These are phyloP conservation scores for Solanum piurae DNA, from an alignment of 257 asterid genomes.

Conservation along the genomic window DNA sequence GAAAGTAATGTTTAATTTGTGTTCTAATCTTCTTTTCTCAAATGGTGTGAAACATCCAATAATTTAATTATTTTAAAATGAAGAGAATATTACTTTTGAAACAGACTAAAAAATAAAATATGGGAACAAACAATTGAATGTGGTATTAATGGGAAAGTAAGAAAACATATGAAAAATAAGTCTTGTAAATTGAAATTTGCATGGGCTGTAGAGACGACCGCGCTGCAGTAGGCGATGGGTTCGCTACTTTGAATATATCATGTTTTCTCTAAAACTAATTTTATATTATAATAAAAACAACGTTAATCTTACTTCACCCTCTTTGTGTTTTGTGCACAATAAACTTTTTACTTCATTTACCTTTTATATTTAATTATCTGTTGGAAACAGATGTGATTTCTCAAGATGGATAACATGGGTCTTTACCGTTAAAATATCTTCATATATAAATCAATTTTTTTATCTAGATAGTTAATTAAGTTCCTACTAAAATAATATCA, in stretches of 20 bases:
- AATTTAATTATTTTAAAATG: too few species aligned
- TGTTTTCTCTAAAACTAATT: not conserved
- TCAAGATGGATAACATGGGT: not conserved
- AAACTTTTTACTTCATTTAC: not conserved
- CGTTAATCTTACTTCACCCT: not conserved
- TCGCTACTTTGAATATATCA: conserved; percentile 59
- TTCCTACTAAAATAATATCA: too few species aligned
- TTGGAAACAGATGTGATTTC: not conserved
- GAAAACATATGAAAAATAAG: not conserved
- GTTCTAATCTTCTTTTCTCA: not conserved
- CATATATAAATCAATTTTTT: not conserved
- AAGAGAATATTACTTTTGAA: too few species aligned
- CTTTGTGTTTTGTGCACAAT: not conserved
- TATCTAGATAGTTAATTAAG: not conserved
- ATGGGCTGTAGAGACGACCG: conserved; percentile 54
- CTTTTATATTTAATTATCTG: not conserved
- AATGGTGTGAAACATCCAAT: not conserved
- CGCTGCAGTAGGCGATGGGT: conserved; percentile 69
- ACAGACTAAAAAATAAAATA: too few species aligned
- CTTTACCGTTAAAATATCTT: not conserved
- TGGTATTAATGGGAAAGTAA: not conserved
- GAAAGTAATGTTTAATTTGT: too few species aligned
- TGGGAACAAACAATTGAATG: not conserved
- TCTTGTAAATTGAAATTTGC: conserved; percentile 48
- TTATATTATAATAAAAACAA: not conserved